phyloP scores from a whole-genome alignment of 139 green algal genomes.

The Chlorella vulgaris region DNA sequence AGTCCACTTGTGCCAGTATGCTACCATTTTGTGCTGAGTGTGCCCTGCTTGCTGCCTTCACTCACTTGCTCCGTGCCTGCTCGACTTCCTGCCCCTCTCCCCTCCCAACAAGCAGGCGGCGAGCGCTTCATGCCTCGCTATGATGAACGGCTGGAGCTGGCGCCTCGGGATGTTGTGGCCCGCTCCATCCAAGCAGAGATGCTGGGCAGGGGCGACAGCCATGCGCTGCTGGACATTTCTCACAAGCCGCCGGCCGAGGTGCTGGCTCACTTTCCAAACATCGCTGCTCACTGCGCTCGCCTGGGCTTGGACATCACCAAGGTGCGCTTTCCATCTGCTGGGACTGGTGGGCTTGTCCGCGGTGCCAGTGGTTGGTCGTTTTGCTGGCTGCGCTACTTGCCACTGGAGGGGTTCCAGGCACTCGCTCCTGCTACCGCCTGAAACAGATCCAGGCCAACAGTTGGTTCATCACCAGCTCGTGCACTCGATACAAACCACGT shows the following conservation, averaged over 20 bases:
- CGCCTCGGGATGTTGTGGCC: slow-evolving; percentile 94
- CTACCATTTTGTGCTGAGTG: too few species aligned
- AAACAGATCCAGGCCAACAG: too few species aligned
- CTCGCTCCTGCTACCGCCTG: too few species aligned
- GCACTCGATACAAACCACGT: too few species aligned
- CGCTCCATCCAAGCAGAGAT: slow-evolving; percentile 89
- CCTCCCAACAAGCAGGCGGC: slow-evolving; percentile 41
- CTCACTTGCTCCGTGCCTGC: too few species aligned
- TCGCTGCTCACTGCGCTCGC: slow-evolving; percentile 71
- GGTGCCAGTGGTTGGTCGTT: too few species aligned
- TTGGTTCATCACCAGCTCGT: too few species aligned
- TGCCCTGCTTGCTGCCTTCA: too few species aligned
- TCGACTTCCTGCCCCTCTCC: background rate
- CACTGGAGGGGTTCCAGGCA: too few species aligned
- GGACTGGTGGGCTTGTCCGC: too few species aligned
- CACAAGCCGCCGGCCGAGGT: slow-evolving; percentile 78
- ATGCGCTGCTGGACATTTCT: slow-evolving; percentile 95
- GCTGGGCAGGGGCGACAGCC: slow-evolving; percentile 57
- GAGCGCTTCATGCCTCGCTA: slow-evolving; percentile 96
- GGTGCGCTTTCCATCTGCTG: background rate
- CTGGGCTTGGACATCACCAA: slow-evolving; percentile 92
- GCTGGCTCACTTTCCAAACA: slow-evolving; percentile 94
- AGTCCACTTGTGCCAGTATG: too few species aligned
- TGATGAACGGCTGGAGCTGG: slow-evolving; percentile 91
- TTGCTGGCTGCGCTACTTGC: too few species aligned